Base-by-base conservation (phyloP, 495 filamentous ascomycete species). In the Xylona heveae region DNA sequence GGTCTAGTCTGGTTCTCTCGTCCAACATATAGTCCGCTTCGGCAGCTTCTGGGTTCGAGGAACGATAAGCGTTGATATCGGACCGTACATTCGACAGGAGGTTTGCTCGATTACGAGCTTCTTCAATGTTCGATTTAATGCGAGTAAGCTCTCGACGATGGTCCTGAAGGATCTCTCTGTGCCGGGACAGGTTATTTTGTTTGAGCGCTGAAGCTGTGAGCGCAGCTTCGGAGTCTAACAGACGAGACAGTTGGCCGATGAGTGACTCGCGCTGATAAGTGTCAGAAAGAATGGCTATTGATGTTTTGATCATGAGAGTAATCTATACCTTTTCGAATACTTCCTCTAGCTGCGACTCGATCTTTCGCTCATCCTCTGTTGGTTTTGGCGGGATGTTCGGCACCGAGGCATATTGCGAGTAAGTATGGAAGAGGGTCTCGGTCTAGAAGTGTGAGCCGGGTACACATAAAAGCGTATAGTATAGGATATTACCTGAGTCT, bases 1-100 rank as follows among this genome's bases (percentile, higher is more conserved):
- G 66, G 41, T 99, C 90, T 44, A 99, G 68, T 36, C 73, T 63
- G 30, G 58, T 51, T 18, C 88, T 66, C 66, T 99, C 88, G 42
- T 79, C 78, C 13, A 95, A 66, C 83, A 99, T 93, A 57, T 93
- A 95, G 25, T 95, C 85, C 13, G 79, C 78, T 54, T 94, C 88
- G 23, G 71, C 78, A 4, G 62, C 66, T 33, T 66, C 76, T 5
- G 80, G 78, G 52, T 90, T 84, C 17, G 64, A 68, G 15, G 74
- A 67, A 20, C 74, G 78, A 61, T 92, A 94, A 24, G 77, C 71
- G 44, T 75, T 65, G 48, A 95, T 94, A 51, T 97, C 88, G 38
- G 79, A 74, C 41, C 82, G 77, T 22, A 97, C 83, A 48, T 72
- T 80, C 6, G 71, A 74, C 28, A 95, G 74, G n/a, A 97, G 72